Evolutionary conservation across 805 yeast species (phyloP).

Genomic region (Kodamaea laetipori): DNA sequence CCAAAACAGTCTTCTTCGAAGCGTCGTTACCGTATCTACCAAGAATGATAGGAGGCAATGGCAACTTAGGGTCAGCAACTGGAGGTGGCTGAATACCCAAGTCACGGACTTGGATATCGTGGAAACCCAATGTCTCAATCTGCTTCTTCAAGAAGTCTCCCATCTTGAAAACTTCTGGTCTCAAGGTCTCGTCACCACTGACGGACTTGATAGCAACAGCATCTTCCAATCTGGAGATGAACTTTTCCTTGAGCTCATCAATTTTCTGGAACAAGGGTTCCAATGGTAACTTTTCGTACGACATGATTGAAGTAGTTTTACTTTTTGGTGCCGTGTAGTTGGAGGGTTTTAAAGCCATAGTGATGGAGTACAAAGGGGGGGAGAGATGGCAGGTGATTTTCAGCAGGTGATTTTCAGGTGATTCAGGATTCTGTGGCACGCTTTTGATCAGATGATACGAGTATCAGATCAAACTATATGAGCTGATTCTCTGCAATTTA

Average conservation of each 20-base stretch:
- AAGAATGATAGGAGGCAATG: constrained; percentile 92
- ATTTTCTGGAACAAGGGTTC: constrained; percentile 60
- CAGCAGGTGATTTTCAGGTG: too few relatives aligned
- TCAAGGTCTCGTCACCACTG: constrained; percentile 82
- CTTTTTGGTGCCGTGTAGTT: not conserved
- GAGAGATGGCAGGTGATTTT: too few relatives aligned
- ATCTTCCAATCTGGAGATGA: constrained; percentile 67
- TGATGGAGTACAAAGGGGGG: not conserved
- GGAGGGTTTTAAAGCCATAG: constrained; percentile 1
- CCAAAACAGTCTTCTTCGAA: constrained; percentile 79
- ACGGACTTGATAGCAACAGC: constrained; percentile 97
- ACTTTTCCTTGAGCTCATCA: constrained; percentile 72
- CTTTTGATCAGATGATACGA: too few relatives aligned
- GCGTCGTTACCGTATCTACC: constrained; percentile 86
- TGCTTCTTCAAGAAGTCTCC: constrained; percentile 77
- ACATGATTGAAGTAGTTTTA: constrained; percentile 23
- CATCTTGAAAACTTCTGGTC: constrained; percentile 90
- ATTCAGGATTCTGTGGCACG: too few relatives aligned
- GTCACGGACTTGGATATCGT: constrained; percentile 77
- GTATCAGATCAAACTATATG: too few relatives aligned
- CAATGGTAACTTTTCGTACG: constrained; percentile 42
- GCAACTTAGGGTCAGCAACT: constrained; percentile 62
- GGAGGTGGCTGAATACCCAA: constrained; percentile 94
- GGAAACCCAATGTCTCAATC: constrained; percentile 71
- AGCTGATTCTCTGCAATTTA: not conserved